A percentile compares a stretch with the other conserved stretches of the same genome.
Evolutionary conservation across 805 yeast genomes (phyloP).

Genomic region (Zygosaccharomyces siamensis): DNA sequence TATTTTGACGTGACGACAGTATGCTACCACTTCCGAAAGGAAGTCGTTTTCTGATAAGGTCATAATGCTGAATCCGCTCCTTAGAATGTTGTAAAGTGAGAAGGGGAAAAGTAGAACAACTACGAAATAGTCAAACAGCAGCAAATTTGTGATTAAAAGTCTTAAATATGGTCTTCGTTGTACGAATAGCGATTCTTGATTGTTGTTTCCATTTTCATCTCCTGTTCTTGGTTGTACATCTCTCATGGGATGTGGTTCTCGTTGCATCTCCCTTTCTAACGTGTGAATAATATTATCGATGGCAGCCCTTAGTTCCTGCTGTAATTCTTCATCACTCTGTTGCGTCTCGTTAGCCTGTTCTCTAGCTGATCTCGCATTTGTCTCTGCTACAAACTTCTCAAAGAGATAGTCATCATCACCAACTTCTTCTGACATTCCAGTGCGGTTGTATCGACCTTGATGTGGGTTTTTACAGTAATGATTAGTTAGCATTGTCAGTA

Average conservation of each 20-base stretch:
- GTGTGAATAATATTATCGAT: conserved; percentile 14
- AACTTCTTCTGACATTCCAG: not conserved
- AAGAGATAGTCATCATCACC: conserved; percentile 17
- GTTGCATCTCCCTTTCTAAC: conserved; percentile 13
- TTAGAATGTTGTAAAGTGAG: conserved; percentile 30
- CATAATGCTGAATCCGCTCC: conserved; percentile 28
- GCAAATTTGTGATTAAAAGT: conserved; percentile 22
- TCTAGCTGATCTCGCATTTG: conserved; percentile 4
- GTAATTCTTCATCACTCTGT: conserved; percentile 16
- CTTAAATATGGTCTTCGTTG: conserved; percentile 25
- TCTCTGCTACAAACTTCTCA: conserved; percentile 18
- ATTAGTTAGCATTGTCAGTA: not conserved
- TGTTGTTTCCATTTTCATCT: not conserved
- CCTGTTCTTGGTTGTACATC: conserved; percentile 2
- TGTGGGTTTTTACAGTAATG: no score
- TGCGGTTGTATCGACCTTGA: no score
- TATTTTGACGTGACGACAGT: conserved; percentile 22
- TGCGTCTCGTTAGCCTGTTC: conserved; percentile 11
- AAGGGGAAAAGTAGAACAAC: conserved; percentile 31
- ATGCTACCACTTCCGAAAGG: conserved; percentile 23
- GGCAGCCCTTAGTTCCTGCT: conserved; percentile 17
- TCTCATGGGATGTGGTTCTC: conserved; percentile 5
- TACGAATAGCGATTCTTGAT: conserved; percentile 14
- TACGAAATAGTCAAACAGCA: conserved; percentile 29
- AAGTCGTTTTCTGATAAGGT: conserved; percentile 31